Base-by-base conservation (phyloP, 2,329 filamentous ascomycete genomes). In the Emydomyces testavorans region DNA sequence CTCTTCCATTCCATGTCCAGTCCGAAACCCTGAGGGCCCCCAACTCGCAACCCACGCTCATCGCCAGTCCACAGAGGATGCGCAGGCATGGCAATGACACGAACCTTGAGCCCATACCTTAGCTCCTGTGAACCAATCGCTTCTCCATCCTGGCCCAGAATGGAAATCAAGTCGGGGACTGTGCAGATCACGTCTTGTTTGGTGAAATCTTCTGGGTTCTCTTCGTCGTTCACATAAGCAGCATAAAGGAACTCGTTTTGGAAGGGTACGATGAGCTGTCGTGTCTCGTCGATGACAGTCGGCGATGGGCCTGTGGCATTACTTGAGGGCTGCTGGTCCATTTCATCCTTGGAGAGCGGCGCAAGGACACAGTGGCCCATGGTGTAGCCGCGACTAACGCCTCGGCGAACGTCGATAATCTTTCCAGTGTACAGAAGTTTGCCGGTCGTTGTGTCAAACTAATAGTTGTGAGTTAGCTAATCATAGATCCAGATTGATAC, bases 41-140 rank as follows among this genome's bases (percentile, higher is more conserved):
- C 68, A 44, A 70, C 56, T 31, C 61, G 58, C 48, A 71, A 52
- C 0, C 66, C 68, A 42, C 59, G 54, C 41, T 62, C 51, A 4
- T 60, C 63, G 45, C 57, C 60, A 45, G 57, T 73, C 74, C 74
- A 77, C 8, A 74, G 53, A 0, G 72, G 71, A 49, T 73, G 71
- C 1, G 71, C 69, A 2, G 71, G 64, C 26, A 77, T 60, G 0
- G 65, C 73, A 50, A 77, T 70, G 0, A 77, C 73, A 26, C 59
- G 70, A 0, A 76, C 73, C 3, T 67, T 62, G 2, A 76, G 53
- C 0, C 74, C 74, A 46, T 76, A 77, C 7, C 73, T 64, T 24
- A 74, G 59, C 20, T 76, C 72, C 11, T 71, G 68, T 0, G 72
- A 71, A 0, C 72, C 72, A 3, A 76, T 64, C 0, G 72, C 72